Evolutionary conservation across 768 basidiomycete genomes (phyloP).

Genomic region (Agrocybe pediades): DNA sequence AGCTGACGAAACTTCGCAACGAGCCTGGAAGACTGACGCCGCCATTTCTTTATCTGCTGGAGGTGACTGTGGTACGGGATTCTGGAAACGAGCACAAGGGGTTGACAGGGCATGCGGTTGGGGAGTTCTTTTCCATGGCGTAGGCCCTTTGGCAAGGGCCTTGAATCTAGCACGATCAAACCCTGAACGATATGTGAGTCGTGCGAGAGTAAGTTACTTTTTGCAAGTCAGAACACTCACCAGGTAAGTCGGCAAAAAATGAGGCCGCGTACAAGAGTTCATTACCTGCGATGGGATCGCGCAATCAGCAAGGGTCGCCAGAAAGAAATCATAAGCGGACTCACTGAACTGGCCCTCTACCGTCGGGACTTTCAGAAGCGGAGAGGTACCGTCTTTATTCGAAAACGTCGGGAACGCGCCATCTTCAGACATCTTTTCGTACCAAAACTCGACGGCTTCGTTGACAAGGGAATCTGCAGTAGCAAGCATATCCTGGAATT

Average conservation of each 20-base stretch:
- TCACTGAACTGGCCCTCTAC: background rate
- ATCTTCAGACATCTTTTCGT: background rate
- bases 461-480: constrained; percentile 2
- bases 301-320: background rate
- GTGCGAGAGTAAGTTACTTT: too few species aligned
- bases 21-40: constrained; percentile 32
- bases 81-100: constrained; percentile 35
- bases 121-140: constrained; percentile 22
- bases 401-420: constrained; percentile 4
- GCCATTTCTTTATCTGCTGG: constrained; percentile 23
- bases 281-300: background rate
- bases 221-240: background rate
- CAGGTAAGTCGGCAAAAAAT: background rate
- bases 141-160: background rate
- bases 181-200: background rate
- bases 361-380: background rate
- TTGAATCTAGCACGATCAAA: background rate
- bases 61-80: constrained; percentile 3
- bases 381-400: background rate
- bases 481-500: background rate
- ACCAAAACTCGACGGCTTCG: constrained; percentile 5
- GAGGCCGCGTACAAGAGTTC: background rate
- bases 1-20: constrained; percentile 31
- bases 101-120: constrained; percentile 30
- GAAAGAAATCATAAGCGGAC: background rate